phyloP scores from a whole-genome alignment of 2,329 filamentous ascomycete genomes.

The Ceratocystis alfenasii region DNA sequence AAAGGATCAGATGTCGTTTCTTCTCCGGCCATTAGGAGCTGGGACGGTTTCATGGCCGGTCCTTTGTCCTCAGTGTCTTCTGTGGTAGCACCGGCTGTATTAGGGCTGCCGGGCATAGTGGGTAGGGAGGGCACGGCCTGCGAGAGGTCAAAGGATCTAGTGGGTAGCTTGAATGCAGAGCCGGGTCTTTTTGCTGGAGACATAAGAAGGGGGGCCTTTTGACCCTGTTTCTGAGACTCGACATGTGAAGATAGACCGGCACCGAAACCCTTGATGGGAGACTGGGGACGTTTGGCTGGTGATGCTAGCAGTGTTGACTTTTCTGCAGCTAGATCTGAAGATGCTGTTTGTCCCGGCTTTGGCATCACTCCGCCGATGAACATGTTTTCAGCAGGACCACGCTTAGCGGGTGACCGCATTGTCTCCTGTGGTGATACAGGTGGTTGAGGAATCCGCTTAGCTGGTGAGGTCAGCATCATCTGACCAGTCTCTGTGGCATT shows the following conservation, averaged over 20 bases:
- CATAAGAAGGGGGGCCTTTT: constrained; percentile 39
- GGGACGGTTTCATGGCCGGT: constrained; percentile 25
- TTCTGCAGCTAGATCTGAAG: constrained; percentile 26
- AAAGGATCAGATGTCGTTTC: constrained; percentile 22
- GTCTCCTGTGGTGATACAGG: constrained; percentile 44
- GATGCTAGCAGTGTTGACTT: constrained; percentile 37
- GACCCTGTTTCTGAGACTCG: constrained; percentile 27
- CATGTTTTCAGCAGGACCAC: constrained; percentile 34
- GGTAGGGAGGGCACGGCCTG: constrained; percentile 15
- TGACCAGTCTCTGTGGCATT: not conserved
- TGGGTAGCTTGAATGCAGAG: constrained; percentile 19
- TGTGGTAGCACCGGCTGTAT: not conserved
- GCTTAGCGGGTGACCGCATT: constrained; percentile 45
- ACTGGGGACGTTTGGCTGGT: constrained; percentile 40
- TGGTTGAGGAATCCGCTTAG: constrained; percentile 34
- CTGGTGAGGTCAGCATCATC: constrained; percentile 41
- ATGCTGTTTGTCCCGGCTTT: constrained; percentile 26
- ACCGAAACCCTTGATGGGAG: constrained; percentile 33
- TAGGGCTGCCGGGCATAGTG: not conserved
- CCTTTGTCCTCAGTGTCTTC: constrained; percentile 3
- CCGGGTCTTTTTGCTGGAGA: constrained; percentile 40
- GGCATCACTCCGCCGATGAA: constrained; percentile 13
- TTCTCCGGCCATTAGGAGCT: constrained; percentile 31
- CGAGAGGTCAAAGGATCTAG: constrained; percentile 14
- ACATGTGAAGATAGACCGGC: constrained; percentile 23